Evolutionary conservation across 169 alveolate species (phyloP).

Genomic region (Cryptosporidium canis): DNA sequence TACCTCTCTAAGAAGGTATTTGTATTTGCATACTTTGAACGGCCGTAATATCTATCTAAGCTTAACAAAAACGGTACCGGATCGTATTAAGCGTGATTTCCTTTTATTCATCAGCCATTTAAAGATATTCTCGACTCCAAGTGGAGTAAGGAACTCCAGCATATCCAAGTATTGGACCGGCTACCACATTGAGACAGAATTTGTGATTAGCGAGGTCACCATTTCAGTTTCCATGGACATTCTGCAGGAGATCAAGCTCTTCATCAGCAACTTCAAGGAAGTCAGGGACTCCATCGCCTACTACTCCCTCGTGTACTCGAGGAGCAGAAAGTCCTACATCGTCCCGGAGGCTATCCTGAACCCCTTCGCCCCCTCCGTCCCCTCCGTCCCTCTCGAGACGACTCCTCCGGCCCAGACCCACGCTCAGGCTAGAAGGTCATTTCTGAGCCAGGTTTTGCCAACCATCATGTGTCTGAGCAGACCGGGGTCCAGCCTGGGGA

Average conservation of each 20-base stretch:
- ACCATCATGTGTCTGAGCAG: not conserved
- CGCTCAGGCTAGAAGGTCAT: conserved; percentile 1
- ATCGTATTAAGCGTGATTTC: conserved; percentile 26
- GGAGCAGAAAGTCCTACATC: conserved; percentile 2
- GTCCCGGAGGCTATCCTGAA: conserved; percentile 20
- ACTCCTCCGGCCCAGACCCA: not conserved
- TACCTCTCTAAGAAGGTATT: conserved; percentile 14
- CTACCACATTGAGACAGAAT: conserved; percentile 17
- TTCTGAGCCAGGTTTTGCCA: conserved; percentile 27
- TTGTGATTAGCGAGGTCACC: conserved; percentile 4
- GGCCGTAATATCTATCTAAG: conserved; percentile 45
- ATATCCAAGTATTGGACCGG: conserved; percentile 14
- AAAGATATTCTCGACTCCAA: conserved; percentile 6
- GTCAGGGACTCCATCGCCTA: not conserved
- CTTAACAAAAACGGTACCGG: conserved; percentile 1
- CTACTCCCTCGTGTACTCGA: not conserved
- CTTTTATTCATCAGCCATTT: conserved; percentile 2
- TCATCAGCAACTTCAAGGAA: not conserved
- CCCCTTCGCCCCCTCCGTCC: not conserved
- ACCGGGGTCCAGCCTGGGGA: not conserved
- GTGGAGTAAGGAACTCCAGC: not conserved
- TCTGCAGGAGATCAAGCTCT: conserved; percentile 15
- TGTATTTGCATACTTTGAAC: conserved; percentile 26
- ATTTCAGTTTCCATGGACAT: conserved; percentile 65
- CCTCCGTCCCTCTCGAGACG: not conserved